Base-by-base conservation (phyloP, 2,329 filamentous ascomycete genomes). In the Apiospora kogelbergensis region DNA sequence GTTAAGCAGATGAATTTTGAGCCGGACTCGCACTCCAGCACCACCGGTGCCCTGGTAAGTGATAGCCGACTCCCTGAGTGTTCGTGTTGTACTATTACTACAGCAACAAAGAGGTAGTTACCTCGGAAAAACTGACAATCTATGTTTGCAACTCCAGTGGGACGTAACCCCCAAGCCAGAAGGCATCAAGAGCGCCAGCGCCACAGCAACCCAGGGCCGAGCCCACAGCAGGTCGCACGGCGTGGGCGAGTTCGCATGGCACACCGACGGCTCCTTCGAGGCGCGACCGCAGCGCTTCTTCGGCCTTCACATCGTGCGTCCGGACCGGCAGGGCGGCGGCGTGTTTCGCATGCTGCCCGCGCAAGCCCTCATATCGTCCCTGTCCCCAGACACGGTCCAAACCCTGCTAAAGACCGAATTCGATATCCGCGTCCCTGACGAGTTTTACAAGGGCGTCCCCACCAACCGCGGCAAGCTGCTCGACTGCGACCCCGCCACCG, bases 241-340 rank as follows among this genome's bases (percentile, higher is more conserved):
- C 6, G 44, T 22, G n/a, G 44, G 44, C 6, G 44, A 46, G n/a
- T 46, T 46, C n/a, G 44, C 44, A 22, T 46, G 44, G 44, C 44
- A 46, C 44, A 46, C 44, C 1, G 44, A 46, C 44, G 44, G 44
- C 44, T 1, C 44, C 20, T 46, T 22, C 44, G 44, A 46, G 44
- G 3, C 44, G n/a, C 44, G 44, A 6, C 22, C 46, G 9, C 46
- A 26, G 22, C 46, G 22, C 46, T 48, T 48, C 46, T 48, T 48
- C 46, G 46, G 46, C 10, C 26, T 48, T 22, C 22, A 26, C 46
- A 48, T 26, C 46, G 13, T 48, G 3, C 46, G 46, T 7, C 44
- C 44, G 6, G 44, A 46, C 44, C 67, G 63, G 6, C 26, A 46
- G 7, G 71, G 67, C 13, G 72, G 69, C 24, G 74, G 70, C 26